phyloP scores from a whole-genome alignment of 495 filamentous ascomycete species.

The Diplogelasinospora grovesii region DNA sequence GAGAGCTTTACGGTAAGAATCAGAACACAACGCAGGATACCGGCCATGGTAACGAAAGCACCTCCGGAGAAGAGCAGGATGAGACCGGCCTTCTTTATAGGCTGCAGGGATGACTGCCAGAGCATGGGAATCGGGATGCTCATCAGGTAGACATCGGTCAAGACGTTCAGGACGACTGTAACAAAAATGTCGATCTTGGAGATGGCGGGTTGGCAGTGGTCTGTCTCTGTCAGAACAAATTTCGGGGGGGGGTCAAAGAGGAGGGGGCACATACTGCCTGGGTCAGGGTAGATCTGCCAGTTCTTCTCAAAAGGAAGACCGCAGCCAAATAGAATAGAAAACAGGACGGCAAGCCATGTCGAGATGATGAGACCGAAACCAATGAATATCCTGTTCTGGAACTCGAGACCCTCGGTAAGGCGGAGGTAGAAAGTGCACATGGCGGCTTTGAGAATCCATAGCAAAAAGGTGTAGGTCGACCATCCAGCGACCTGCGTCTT shows the following conservation, averaged over 20 bases:
- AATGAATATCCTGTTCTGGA: constrained; percentile 43
- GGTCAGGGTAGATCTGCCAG: constrained; percentile 53
- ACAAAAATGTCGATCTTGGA: constrained; percentile 38
- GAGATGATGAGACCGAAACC: constrained; percentile 45
- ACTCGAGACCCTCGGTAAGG: constrained; percentile 49
- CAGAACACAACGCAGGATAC: constrained; percentile 43
- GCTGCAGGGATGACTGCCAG: constrained; percentile 39
- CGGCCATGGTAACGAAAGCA: constrained; percentile 42
- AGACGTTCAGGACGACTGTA: constrained; percentile 42
- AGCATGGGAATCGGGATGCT: constrained; percentile 49
- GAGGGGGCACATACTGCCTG: constrained; percentile 35
- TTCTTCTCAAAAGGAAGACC: constrained; percentile 41
- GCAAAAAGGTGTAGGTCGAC: constrained; percentile 49
- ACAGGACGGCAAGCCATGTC: constrained; percentile 49
- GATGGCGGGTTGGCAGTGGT: constrained; percentile 43
- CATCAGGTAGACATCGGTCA: constrained; percentile 49
- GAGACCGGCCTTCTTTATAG: constrained; percentile 40
- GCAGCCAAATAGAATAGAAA: constrained; percentile 50
- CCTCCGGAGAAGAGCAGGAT: constrained; percentile 46
- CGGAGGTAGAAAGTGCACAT: constrained; percentile 56
- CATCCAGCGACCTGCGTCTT: constrained; percentile 55
- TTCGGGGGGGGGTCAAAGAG: background rate
- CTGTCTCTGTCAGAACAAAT: constrained; percentile 19
- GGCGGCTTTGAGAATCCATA: constrained; percentile 55
- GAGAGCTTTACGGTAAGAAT: constrained; percentile 28